Evolutionary conservation across 768 basidiomycete genomes (phyloP).

Genomic region (Xerocomus brunneocitrinus): DNA sequence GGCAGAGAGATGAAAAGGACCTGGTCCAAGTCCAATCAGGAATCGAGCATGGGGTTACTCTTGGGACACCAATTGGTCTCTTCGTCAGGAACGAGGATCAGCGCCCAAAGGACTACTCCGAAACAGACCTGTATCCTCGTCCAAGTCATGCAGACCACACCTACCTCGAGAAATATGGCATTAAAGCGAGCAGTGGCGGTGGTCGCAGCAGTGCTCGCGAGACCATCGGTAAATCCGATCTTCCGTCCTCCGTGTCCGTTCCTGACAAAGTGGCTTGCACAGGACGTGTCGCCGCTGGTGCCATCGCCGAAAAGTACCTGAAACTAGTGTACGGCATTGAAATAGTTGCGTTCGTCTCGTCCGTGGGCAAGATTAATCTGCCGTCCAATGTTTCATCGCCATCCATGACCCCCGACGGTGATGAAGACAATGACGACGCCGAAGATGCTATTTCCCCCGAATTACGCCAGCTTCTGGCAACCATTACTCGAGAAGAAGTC

Average conservation of each 20-base stretch:
- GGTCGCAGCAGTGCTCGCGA: slow-evolving; percentile 94
- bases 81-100: slow-evolving; percentile 98
- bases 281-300: slow-evolving; percentile 97
- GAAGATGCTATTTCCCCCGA: slow-evolving; percentile 80
- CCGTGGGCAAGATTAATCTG: slow-evolving; percentile 88
- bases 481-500: slow-evolving; percentile 80
- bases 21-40: slow-evolving; percentile 92
- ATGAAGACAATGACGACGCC: slow-evolving; percentile 56
- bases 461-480: slow-evolving; percentile 73
- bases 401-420: slow-evolving; percentile 38
- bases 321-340: slow-evolving; percentile 83
- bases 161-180: slow-evolving; percentile 93
- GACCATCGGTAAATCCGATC: slow-evolving; percentile 69
- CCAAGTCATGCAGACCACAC: slow-evolving; percentile 98
- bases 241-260: neutral
- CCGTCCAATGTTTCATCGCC: slow-evolving; percentile 48
- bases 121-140: slow-evolving; percentile 95
- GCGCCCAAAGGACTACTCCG: slow-evolving; percentile 95
- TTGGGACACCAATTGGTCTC: slow-evolving; percentile 97
- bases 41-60: slow-evolving; percentile 86
- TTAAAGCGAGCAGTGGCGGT: slow-evolving; percentile 96
- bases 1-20: slow-evolving; percentile 92
- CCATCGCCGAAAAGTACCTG: slow-evolving; percentile 96
- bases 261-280: slow-evolving; percentile 7
- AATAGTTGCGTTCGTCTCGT: slow-evolving; percentile 95